Base-by-base conservation (phyloP, 129 eudicot genomes). In the Tagetes patula region DNA sequence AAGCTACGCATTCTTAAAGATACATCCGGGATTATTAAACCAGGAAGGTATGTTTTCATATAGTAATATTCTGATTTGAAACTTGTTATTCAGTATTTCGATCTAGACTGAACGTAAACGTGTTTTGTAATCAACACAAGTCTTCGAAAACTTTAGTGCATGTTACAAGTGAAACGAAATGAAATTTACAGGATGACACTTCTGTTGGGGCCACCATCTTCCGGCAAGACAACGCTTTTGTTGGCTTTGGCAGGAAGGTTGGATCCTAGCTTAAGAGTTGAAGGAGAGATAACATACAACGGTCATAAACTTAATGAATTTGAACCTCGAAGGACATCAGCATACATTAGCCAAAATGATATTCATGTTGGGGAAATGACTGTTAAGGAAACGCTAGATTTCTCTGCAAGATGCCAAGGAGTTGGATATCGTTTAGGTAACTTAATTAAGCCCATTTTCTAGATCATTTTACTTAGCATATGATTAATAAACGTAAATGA, bases 321-420 rank as follows among this genome's bases (percentile, higher is more conserved):
- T 75, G 96, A 88, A 60, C 95, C 92, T 8, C 88, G 83, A 4
- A 90, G 88, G 77, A 87, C 98, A 50, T 54, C 98, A 3, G 92
- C 92, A 3, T 89, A 93, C 74, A 84, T 93, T 38, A 87, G 93
- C 69, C 98, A 93, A 73, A 85, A 87, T 69, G 98, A 93, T 84
- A 83, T 90, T 75, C 96, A 93, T 75, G 82, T 78, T 3, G 96
- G 87, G 69, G 84, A 80, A 56, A 79, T 93, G 87, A 93, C 98
- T 0, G 98, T 93, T 1, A 84, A 85, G 82, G 98, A 94, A 80
- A 90, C 96, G 10, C 69, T 94, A 3, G 97, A 86, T 77, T 94
- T 90, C 74, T 86, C 98, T 0, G 97, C 98, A 34, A 86, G 98
- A 75, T 90, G 90, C 77, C 98, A 90, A 79, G 98, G 98, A 30